These are phyloP conservation scores for Paratrypanosoma confusum DNA, from an alignment of 208 protist genomes.

Conservation along the genomic window DNA sequence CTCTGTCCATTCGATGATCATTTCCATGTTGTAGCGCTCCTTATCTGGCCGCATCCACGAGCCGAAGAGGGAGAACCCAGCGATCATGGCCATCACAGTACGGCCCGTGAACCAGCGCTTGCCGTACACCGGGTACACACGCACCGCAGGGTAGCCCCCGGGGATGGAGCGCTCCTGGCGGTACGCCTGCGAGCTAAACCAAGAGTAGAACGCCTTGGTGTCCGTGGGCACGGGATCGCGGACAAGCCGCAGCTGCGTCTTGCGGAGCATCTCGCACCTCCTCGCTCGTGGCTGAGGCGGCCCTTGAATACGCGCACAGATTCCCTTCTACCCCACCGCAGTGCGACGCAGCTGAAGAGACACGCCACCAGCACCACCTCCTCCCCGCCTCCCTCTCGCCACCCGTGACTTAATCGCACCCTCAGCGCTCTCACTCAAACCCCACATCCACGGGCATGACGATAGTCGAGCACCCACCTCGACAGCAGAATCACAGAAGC, in stretches of 20 bases:
- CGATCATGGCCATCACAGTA: constrained; percentile 74
- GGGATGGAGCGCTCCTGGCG: constrained; percentile 81
- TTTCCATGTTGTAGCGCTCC: constrained; percentile 85
- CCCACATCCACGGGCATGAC: no score
- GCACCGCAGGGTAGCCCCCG: constrained; percentile 75
- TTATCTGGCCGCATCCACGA: constrained; percentile 76
- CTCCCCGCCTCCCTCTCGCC: no score
- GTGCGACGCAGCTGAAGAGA: no score
- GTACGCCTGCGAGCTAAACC: constrained; percentile 85
- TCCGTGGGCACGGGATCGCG: constrained; percentile 78
- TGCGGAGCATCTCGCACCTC: constrained; percentile 34
- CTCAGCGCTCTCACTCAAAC: no score
- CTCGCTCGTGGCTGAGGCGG: no score
- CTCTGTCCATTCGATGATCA: constrained; percentile 80
- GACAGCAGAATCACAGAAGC: no score
- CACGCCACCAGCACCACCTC: no score
- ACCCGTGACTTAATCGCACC: no score
- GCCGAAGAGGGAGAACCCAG: constrained; percentile 77
- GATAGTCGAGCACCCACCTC: no score
- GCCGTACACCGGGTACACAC: constrained; percentile 82
- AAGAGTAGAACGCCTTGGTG: constrained; percentile 83
- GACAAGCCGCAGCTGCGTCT: constrained; percentile 40
- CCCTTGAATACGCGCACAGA: no score
- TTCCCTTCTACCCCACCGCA: no score
- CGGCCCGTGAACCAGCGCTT: constrained; percentile 85